Conservation (phyloP, 768 basidiomycete species). For the Lactarius hatsudake region DNA sequence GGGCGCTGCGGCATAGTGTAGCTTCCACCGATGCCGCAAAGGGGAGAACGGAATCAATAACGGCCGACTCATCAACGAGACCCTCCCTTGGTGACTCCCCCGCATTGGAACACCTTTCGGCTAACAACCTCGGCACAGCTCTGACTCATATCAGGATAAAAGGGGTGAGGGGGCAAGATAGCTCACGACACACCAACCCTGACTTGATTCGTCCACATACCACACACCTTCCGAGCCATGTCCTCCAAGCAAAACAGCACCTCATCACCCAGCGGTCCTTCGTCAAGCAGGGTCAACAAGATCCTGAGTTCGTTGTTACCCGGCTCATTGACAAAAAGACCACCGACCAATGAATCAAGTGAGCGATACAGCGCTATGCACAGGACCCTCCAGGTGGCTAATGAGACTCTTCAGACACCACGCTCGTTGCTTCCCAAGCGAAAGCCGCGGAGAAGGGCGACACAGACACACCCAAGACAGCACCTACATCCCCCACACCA, state of each 20-base stretch:
- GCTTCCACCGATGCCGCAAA: neutral
- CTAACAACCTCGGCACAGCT: neutral
- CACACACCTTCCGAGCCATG: neutral
- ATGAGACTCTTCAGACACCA: neutral
- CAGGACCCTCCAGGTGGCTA: neutral
- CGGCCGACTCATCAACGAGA: neutral
- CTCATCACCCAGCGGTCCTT: neutral
- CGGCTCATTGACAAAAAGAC: neutral
- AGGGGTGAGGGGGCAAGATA: neutral
- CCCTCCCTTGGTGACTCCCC: neutral
- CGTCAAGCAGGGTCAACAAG: neutral
- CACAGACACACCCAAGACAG: neutral
- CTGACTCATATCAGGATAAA: neutral
- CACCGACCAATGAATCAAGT: conserved; percentile 2
- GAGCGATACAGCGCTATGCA: neutral
- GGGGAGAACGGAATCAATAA: neutral
- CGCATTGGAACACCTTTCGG: too few species aligned
- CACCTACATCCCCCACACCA: neutral
- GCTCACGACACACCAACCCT: neutral
- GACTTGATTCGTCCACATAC: neutral
- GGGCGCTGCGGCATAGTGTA: neutral
- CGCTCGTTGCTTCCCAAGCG: neutral
- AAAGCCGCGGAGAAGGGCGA: neutral
- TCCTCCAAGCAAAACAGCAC: neutral
- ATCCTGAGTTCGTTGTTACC: neutral